Base-by-base conservation (phyloP, 805 yeast genomes). In the Kodamaea hsintzibuensis region DNA sequence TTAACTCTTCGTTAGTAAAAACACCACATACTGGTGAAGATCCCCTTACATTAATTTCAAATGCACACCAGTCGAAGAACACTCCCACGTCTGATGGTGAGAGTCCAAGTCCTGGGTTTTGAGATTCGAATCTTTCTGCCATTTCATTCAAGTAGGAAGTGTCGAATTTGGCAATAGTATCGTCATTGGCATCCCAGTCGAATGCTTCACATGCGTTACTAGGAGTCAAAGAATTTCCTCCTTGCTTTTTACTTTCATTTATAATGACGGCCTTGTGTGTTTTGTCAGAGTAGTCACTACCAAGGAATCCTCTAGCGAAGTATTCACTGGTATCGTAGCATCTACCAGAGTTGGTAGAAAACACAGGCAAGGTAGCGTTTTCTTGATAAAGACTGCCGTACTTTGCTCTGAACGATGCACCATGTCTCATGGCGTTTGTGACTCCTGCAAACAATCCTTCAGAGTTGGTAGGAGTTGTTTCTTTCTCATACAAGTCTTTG, bases 191-290 rank as follows among this genome's bases (percentile, higher is more conserved):
- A 19, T 55, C 45, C 19, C 52, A 48, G 57, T 65, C 46, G 51
- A 55, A 63, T 38, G 61, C 47, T 3, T 22, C 14, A 61, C 83
- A 79, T 10, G 76, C 77, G 51, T 70, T 65, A 22, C 80, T 71
- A 14, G 88, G 83, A 6, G 88, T 81, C 65, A 86, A 71, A 3
- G 86, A 76, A 66, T 85, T 80, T 35, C 82, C 85, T 35, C 90
- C 90, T 62, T 71, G 74, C 3, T 60, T 57, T 8, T 63, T 67
- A 47, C 70, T 70, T 62, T 85, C 90, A 44, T 76, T 73, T 19
- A 84, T 60, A 10, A 79, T 69, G 42, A 80, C 61, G 25, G 66
- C 71, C 14, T 76, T 69, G 35, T 65, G 64, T 25, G 65, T 55
- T 5, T 54, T 59, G 14, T 74, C 65, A 3, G 49, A 42, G 62